phyloP scores from a whole-genome alignment of 2,329 filamentous ascomycete genomes.

The Daldinia sp. region DNA sequence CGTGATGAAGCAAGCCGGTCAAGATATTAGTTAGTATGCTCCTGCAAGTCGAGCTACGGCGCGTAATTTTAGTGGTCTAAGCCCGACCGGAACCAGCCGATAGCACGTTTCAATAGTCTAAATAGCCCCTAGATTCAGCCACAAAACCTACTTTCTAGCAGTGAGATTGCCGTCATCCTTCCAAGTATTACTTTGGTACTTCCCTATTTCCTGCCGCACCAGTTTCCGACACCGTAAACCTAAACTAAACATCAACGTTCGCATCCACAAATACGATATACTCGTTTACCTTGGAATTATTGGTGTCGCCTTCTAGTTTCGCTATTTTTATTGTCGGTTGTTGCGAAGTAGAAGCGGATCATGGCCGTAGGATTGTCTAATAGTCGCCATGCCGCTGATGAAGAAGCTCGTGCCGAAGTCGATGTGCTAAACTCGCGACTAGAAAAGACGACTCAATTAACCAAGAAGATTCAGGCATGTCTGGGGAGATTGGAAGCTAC shows the following conservation, averaged over 20 bases:
- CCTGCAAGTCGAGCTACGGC: constrained; percentile 7
- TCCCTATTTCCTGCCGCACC: constrained; percentile 17
- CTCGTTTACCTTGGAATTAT: constrained; percentile 28
- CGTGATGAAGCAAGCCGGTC: constrained; percentile 21
- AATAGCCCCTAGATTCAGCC: constrained; percentile 13
- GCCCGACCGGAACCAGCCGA: constrained; percentile 23
- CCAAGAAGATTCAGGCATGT: constrained; percentile 93
- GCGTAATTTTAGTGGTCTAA: constrained; percentile 21
- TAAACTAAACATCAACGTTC: constrained; percentile 27
- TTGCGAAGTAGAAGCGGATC: constrained; percentile 51
- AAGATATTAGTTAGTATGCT: constrained; percentile 10
- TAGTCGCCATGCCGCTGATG: constrained; percentile 63
- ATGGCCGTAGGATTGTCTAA: constrained; percentile 63
- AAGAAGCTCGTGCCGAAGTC: constrained; percentile 74
- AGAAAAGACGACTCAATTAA: constrained; percentile 91
- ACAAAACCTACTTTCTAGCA: constrained; percentile 3
- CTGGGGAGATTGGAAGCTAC: constrained; percentile 84
- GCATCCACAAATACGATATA: constrained; percentile 47
- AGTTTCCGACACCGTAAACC: constrained; percentile 13
- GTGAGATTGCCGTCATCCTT: constrained; percentile 9
- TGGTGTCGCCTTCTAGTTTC: not conserved
- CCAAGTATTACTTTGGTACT: constrained; percentile 4
- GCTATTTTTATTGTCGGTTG: not conserved
- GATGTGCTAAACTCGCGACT: constrained; percentile 77
- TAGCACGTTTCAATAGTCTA: not conserved